Evolutionary conservation across 805 yeast species (phyloP), one percentile per base, ranked within the genome.

Genomic region (Starmerella floris): DNA sequence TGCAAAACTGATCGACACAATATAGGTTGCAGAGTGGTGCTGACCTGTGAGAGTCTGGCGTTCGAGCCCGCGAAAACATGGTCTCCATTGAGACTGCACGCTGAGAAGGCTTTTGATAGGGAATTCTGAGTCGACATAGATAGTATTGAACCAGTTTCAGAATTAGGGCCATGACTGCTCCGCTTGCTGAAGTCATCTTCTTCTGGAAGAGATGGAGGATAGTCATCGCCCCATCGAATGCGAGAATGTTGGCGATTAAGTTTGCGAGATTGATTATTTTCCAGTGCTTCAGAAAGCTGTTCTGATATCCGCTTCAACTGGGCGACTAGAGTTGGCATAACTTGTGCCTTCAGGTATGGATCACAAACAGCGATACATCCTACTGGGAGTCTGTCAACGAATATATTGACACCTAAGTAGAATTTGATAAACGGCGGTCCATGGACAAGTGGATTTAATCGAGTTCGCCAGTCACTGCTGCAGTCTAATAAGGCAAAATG

Each of bases 391-490:
- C 67, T 69, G 9, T 63, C 54, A 13, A 56, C 44, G 1, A 65
- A 45, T 30, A 79, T 52, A 0, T 83, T 83, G 4, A 76, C 81
- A 0, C 81, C 83, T 28, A 76, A 70, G 56, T 79, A 81, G 53
- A 77, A 77, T 43, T 60, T 65, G 40, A 80, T 71, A 44, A 62
- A 60, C 0, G 88, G 85, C 0, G 67, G 63, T 0, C 77, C 76
- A 19, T 66, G 70, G 1, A 81, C 82, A 37, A 79, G 63, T 0
- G 88, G 88, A 52, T 74, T 77, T 32, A 64, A 61, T 16, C 60
- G 53, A 3, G 77, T 70, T 56, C 93, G 65, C 91, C 93, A 81
- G 55, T 81, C 93, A 28, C 62, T 61, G 4, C 74, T 57, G 2
- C 85, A 76, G 56, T 80, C 82, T 4, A 67, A 55, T 6, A 81